phyloP scores from a whole-genome alignment of 495 filamentous ascomycete species.

The Delitschia confertaspora region DNA sequence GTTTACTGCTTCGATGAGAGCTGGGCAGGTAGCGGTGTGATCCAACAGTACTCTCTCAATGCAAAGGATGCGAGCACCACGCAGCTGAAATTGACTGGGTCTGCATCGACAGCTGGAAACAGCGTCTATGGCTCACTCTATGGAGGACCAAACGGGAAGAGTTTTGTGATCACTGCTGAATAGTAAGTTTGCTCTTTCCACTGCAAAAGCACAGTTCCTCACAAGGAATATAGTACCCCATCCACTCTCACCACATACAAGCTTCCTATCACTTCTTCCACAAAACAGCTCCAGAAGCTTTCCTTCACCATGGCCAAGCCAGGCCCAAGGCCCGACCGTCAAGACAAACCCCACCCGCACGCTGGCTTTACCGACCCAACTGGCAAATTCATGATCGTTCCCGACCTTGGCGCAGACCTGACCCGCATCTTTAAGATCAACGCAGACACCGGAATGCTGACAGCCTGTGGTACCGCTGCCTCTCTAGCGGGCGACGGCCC shows the following conservation, averaged over 20 bases:
- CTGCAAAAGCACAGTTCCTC: neutral
- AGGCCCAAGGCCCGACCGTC: constrained; percentile 44
- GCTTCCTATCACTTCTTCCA: constrained; percentile 22
- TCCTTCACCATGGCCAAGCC: constrained; percentile 37
- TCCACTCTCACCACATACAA: constrained; percentile 17
- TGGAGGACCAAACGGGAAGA: constrained; percentile 12
- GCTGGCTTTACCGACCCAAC: constrained; percentile 62
- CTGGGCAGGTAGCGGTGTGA: constrained; percentile 4
- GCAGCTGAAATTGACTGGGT: neutral
- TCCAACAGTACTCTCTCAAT: neutral
- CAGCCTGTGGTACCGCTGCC: constrained; percentile 30
- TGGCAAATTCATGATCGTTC: constrained; percentile 52
- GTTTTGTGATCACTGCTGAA: constrained; percentile 27
- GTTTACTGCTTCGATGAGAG: constrained; percentile 24
- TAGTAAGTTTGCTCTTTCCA: constrained; percentile 28
- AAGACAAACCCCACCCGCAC: constrained; percentile 64
- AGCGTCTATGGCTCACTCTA: constrained; percentile 10
- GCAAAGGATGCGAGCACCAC: neutral
- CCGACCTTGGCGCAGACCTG: constrained; percentile 66
- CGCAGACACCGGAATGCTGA: constrained; percentile 27
- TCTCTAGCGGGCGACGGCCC: constrained; percentile 51
- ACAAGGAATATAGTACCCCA: constrained; percentile 3
- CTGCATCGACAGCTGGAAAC: constrained; percentile 4
- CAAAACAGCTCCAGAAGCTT: constrained; percentile 34
- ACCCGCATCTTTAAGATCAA: constrained; percentile 55